Conservation (phyloP, 2,329 filamentous ascomycete species). For the Xylariaceae sp. region DNA sequence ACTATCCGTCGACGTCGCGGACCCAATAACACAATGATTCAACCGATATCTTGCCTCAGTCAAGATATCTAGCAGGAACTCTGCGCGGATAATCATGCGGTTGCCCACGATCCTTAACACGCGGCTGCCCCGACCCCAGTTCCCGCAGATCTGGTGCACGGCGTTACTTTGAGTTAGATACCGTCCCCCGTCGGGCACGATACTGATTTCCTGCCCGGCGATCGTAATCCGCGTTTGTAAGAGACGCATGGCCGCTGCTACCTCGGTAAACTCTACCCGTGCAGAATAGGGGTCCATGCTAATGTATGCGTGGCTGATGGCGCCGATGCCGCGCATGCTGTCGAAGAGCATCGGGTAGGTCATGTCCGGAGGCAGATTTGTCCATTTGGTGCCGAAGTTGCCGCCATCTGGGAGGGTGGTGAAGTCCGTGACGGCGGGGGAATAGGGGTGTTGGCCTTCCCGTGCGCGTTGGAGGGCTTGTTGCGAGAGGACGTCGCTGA, state of each 20-base stretch:
- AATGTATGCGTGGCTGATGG: constrained; percentile 6
- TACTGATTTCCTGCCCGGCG: background rate
- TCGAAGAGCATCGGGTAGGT: constrained; percentile 14
- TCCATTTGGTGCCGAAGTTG: background rate
- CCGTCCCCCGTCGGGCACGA: background rate
- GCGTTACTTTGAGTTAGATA: background rate
- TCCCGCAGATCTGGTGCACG: background rate
- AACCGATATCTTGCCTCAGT: background rate
- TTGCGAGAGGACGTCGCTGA: background rate
- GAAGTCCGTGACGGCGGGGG: background rate
- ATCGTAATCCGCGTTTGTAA: background rate
- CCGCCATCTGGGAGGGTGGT: background rate
- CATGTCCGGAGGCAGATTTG: constrained; percentile 5
- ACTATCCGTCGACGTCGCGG: background rate
- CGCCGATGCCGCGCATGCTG: constrained; percentile 15
- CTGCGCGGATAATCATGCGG: background rate
- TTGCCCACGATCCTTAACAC: background rate
- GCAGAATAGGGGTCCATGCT: background rate
- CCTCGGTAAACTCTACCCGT: background rate
- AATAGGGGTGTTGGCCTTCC: background rate
- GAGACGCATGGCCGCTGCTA: background rate
- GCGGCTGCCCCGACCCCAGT: too few relatives aligned
- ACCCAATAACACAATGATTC: background rate
- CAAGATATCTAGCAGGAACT: background rate
- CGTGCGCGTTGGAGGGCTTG: background rate